These are phyloP conservation scores for Durotheca rogersii DNA, from an alignment of 495 filamentous ascomycete species.

Conservation along the genomic window DNA sequence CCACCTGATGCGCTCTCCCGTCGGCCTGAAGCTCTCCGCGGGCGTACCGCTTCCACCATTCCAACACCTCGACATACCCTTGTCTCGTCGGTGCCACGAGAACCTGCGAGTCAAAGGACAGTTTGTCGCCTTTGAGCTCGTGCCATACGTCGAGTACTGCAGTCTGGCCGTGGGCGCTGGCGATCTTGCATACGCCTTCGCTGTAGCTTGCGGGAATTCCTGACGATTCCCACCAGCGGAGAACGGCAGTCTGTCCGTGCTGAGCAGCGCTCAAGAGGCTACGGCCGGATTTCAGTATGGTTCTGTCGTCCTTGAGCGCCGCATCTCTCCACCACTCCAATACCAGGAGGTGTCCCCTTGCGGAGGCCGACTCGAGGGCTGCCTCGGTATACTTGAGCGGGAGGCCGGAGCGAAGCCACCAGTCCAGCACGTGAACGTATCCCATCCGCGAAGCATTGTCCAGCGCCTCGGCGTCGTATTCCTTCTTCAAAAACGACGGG, in stretches of 20 bases:
- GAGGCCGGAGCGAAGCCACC: slow-evolving; percentile 84
- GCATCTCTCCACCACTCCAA: slow-evolving; percentile 88
- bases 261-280: slow-evolving; percentile 79
- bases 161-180: slow-evolving; percentile 82
- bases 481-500: slow-evolving; percentile 74
- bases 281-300: slow-evolving; percentile 71
- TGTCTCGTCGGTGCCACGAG: slow-evolving; percentile 85
- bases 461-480: slow-evolving; percentile 72
- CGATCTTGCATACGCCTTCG: slow-evolving; percentile 77
- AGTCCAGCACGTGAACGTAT: slow-evolving; percentile 80
- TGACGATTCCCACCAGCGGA: slow-evolving; percentile 81
- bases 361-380: slow-evolving; percentile 81
- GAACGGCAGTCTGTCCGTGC: slow-evolving; percentile 65
- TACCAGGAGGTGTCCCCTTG: slow-evolving; percentile 77
- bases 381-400: slow-evolving; percentile 80
- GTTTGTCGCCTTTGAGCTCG: slow-evolving; percentile 70
- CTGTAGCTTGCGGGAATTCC: slow-evolving; percentile 72
- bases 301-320: slow-evolving; percentile 42
- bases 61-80: slow-evolving; percentile 76
- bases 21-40: slow-evolving; percentile 52
- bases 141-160: slow-evolving; percentile 82
- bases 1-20: slow-evolving; percentile 57
- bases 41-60: slow-evolving; percentile 86
- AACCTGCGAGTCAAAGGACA: slow-evolving; percentile 87
- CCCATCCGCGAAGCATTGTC: slow-evolving; percentile 83